Evolutionary conservation across 306 rosid species (phyloP).

Genomic region (Medicago truncatula): DNA sequence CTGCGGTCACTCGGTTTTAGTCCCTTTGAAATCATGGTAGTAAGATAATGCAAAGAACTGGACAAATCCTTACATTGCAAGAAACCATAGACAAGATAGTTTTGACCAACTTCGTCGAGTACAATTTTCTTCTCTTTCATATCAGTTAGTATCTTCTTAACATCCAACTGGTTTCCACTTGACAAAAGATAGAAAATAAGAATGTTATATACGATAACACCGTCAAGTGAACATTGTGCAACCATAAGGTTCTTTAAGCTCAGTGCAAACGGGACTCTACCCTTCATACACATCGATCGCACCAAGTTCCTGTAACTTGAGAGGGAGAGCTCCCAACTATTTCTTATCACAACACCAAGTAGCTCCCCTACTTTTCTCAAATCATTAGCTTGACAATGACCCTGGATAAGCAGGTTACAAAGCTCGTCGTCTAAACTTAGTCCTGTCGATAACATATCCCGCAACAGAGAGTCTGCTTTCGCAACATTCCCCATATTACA

Average conservation of each 20-base stretch:
- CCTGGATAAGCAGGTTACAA: slow-evolving; percentile 65
- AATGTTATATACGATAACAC: slow-evolving; percentile 65
- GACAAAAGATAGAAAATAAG: slow-evolving; percentile 69
- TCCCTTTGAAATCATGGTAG: slow-evolving; percentile 68
- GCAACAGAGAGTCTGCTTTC: slow-evolving; percentile 58
- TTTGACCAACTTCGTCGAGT: slow-evolving; percentile 65
- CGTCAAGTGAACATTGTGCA: slow-evolving; percentile 53
- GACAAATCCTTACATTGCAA: slow-evolving; percentile 60
- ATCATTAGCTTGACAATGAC: slow-evolving; percentile 58
- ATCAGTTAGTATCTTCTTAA: slow-evolving; percentile 55
- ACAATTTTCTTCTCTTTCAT: slow-evolving; percentile 61
- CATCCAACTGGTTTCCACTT: slow-evolving; percentile 54
- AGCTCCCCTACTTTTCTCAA: slow-evolving; percentile 63
- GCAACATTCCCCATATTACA: slow-evolving; percentile 53
- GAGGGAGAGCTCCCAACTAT: slow-evolving; percentile 52
- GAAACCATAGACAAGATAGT: slow-evolving; percentile 79
- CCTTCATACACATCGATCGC: slow-evolving; percentile 57
- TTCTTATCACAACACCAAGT: slow-evolving; percentile 64
- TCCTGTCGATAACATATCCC: slow-evolving; percentile 57
- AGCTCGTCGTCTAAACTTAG: slow-evolving; percentile 56
- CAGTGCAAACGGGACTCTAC: slow-evolving; percentile 53
- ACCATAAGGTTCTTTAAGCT: slow-evolving; percentile 65
- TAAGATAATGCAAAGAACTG: slow-evolving; percentile 56
- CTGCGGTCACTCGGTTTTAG: slow-evolving; percentile 68
- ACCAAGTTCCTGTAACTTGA: slow-evolving; percentile 64